Percentiles rank a stretch among this genome's conserved stretches.
These are phyloP conservation scores for Trichoderma endophyticum DNA, from an alignment of 2,329 filamentous ascomycete species.

Conservation along the genomic window DNA sequence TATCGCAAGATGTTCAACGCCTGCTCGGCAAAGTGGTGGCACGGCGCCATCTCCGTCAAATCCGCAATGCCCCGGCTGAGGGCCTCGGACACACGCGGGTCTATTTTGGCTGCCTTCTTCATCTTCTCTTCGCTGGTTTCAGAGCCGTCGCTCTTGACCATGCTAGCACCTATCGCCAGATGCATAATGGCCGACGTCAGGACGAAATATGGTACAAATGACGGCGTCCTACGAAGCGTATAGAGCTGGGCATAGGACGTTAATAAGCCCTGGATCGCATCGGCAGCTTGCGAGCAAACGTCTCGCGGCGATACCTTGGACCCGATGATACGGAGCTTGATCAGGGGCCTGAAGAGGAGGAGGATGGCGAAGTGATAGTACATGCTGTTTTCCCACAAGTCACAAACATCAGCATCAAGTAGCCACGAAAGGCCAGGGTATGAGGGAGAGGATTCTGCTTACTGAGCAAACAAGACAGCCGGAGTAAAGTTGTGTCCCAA, in stretches of 20 bases:
- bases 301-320: constrained; percentile 62
- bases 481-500: constrained; percentile 69
- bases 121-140: constrained; percentile 26
- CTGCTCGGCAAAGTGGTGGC: constrained; percentile 59
- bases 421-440: constrained; percentile 8
- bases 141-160: constrained; percentile 23
- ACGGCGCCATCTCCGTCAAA: constrained; percentile 58
- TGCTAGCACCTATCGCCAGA: constrained; percentile 49
- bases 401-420: background rate
- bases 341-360: constrained; percentile 70
- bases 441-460: constrained; percentile 33
- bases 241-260: constrained; percentile 58
- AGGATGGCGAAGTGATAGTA: constrained; percentile 69
- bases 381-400: constrained; percentile 48
- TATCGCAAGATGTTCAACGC: constrained; percentile 58
- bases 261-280: constrained; percentile 55
- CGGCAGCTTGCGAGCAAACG: constrained; percentile 61
- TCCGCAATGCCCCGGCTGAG: constrained; percentile 55
- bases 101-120: constrained; percentile 34
- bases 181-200: constrained; percentile 60
- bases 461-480: constrained; percentile 72
- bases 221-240: constrained; percentile 56
- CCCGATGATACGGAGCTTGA: constrained; percentile 61
- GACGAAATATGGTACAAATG: constrained; percentile 62
- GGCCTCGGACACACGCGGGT: constrained; percentile 41